A percentile compares a stretch with the other conserved stretches of the same genome.
phyloP scores from a whole-genome alignment of 257 asterid species.

The Paulownia fortunei region DNA sequence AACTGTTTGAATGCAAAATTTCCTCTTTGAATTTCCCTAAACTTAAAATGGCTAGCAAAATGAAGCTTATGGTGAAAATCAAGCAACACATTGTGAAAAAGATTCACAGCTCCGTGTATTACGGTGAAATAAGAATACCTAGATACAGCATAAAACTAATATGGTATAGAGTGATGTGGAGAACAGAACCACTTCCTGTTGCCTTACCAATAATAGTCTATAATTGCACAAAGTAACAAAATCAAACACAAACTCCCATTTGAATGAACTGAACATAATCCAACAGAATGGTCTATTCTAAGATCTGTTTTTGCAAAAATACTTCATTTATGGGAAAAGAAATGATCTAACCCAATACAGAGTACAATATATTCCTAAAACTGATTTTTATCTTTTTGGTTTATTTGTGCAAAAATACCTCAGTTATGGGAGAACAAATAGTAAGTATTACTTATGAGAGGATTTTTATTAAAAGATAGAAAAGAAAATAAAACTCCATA shows the following conservation, averaged over 20 bases:
- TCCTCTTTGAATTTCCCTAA: neutral
- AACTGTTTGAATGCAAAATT: conserved; percentile 23
- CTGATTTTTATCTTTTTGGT: neutral
- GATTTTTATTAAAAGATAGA: neutral
- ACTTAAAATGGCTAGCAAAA: neutral
- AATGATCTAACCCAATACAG: neutral
- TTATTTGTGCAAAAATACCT: neutral
- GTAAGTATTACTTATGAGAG: neutral
- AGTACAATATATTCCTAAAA: neutral
- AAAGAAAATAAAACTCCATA: neutral
- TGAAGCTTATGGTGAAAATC: conserved; percentile 8
- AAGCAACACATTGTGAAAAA: neutral
- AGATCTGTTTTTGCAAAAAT: neutral
- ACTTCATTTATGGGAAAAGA: conserved; percentile 15
- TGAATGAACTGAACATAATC: neutral
- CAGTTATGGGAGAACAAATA: conserved; percentile 1
- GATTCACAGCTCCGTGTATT: neutral
- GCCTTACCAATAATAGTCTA: neutral
- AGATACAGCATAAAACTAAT: neutral
- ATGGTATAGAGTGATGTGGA: neutral
- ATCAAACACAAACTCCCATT: neutral
- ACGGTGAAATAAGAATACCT: neutral
- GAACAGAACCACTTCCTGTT: neutral
- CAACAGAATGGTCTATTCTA: conserved; percentile 1
- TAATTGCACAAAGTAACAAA: neutral